Evolutionary conservation across 1,284 basidiomycete species (phyloP).

Genomic region (Boletus sp.): DNA sequence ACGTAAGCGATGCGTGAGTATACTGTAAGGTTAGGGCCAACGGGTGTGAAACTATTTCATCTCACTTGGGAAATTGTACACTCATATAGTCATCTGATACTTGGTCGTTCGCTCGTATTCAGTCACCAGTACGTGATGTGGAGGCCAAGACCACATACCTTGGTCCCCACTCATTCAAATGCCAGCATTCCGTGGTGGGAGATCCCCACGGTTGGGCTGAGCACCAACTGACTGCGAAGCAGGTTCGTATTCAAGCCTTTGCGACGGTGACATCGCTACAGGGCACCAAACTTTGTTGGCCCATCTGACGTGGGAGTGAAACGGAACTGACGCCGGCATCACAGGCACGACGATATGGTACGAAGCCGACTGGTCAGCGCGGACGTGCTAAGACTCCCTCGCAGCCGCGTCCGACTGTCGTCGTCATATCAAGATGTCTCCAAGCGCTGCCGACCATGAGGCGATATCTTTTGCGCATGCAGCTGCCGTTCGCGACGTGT

Average conservation of each 20-base stretch:
- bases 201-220: background rate
- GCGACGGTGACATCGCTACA: background rate
- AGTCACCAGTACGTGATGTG: background rate
- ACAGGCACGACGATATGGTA: background rate
- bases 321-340: background rate
- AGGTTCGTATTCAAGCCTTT: background rate
- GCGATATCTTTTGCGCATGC: background rate
- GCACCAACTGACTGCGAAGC: background rate
- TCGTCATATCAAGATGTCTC: slow-evolving; percentile 6
- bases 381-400: background rate
- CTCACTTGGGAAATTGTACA: too few relatives aligned
- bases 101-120: background rate
- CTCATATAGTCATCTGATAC: background rate
- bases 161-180: background rate
- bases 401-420: background rate
- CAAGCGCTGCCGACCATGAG: background rate
- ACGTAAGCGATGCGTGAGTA: background rate
- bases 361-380: background rate
- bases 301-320: slow-evolving; percentile 3
- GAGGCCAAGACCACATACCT: background rate
- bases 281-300: background rate
- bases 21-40: too few relatives aligned
- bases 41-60: too few relatives aligned
- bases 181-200: background rate
- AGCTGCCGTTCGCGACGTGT: slow-evolving; percentile 7